A percentile compares a stretch with the other conserved stretches of the same genome.
Conservation (phyloP, 2,329 filamentous ascomycete genomes). For the Paracamarosporium sp. region DNA sequence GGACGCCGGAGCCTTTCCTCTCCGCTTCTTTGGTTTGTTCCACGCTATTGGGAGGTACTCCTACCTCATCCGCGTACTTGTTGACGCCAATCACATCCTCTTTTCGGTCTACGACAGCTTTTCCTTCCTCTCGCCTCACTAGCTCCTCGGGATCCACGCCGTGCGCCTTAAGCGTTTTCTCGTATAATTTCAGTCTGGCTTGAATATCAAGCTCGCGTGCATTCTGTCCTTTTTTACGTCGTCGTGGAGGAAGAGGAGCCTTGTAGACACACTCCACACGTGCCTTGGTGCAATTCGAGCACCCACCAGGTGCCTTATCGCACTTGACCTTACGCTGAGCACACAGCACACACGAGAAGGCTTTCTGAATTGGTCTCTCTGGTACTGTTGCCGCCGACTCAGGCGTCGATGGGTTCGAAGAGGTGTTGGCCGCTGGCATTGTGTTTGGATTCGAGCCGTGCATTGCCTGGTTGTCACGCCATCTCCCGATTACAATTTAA, state of each 20-base stretch:
- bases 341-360: slow-evolving; percentile 42
- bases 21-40: background rate
- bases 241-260: slow-evolving; percentile 38
- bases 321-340: slow-evolving; percentile 44
- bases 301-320: slow-evolving; percentile 35
- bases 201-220: slow-evolving; percentile 30
- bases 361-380: slow-evolving; percentile 23
- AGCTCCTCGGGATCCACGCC: slow-evolving; percentile 36
- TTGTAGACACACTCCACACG: slow-evolving; percentile 41
- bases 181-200: slow-evolving; percentile 36
- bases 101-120: background rate
- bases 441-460: background rate
- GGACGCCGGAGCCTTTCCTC: slow-evolving; percentile 17
- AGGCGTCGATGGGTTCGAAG: slow-evolving; percentile 5
- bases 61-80: slow-evolving; percentile 4
- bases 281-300: slow-evolving; percentile 38
- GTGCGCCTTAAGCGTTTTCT: slow-evolving; percentile 33
- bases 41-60: background rate
- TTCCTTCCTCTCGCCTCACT: slow-evolving; percentile 16
- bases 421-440: background rate
- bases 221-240: slow-evolving; percentile 28
- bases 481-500: background rate
- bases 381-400: slow-evolving; percentile 2
- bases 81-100: slow-evolving; percentile 8
- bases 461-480: background rate